These are phyloP conservation scores for Leccinum pellstonianum DNA, from an alignment of 768 basidiomycete species.

Conservation along the genomic window DNA sequence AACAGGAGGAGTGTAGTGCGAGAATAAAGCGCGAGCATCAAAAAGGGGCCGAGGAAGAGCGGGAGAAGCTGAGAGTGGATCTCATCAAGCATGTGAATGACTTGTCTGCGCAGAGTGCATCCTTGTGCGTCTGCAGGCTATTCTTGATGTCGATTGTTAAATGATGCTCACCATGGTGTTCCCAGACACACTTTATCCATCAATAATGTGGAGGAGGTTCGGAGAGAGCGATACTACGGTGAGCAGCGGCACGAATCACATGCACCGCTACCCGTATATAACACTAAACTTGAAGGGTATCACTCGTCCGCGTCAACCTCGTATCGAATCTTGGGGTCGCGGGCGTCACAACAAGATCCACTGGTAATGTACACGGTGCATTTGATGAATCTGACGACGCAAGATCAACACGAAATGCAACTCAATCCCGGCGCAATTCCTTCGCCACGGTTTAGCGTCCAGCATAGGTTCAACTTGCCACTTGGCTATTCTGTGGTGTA, in stretches of 20 bases:
- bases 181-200: constrained; percentile 16
- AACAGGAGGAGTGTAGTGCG: constrained; percentile 1
- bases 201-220: background rate
- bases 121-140: constrained; percentile 8
- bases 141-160: background rate
- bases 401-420: constrained; percentile 31
- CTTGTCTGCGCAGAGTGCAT: constrained; percentile 9
- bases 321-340: constrained; percentile 1
- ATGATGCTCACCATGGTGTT: background rate
- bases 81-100: constrained; percentile 23
- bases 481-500: constrained; percentile 22
- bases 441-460: constrained; percentile 20
- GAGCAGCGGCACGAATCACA: background rate
- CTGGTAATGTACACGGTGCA: constrained; percentile 22
- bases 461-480: constrained; percentile 18
- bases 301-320: background rate
- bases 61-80: constrained; percentile 8
- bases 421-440: constrained; percentile 24
- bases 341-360: constrained; percentile 18
- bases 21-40: constrained; percentile 1
- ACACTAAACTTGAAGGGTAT: background rate
- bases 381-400: constrained; percentile 26
- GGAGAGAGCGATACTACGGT: background rate
- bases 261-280: background rate
- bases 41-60: constrained; percentile 11